phyloP scores from a whole-genome alignment of 2,329 filamentous ascomycete genomes.

The Paramyrothecium roridum region DNA sequence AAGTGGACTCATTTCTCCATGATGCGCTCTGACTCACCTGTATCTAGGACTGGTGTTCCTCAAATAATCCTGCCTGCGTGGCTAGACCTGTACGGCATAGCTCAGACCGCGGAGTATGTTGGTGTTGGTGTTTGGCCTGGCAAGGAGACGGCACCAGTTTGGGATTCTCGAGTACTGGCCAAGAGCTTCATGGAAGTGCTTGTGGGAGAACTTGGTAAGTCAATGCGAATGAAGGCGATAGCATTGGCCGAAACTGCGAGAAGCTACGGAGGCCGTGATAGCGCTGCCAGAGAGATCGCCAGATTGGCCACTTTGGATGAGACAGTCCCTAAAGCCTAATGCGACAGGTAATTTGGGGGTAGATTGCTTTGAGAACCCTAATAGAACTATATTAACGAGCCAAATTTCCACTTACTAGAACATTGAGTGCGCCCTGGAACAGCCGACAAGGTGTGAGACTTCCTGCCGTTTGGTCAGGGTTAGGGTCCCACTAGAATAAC shows the following conservation, averaged over 20 bases:
- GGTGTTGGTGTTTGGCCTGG: slow-evolving; percentile 36
- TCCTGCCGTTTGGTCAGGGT: too few species aligned
- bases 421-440: too few species aligned
- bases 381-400: too few species aligned
- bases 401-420: too few species aligned
- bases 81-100: slow-evolving; percentile 40
- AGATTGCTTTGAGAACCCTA: too few species aligned
- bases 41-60: slow-evolving; percentile 31
- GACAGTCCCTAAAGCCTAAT: too few species aligned
- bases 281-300: too few species aligned
- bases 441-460: too few species aligned
- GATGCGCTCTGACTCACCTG: not conserved
- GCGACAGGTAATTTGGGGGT: too few species aligned
- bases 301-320: too few species aligned
- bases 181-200: slow-evolving; percentile 19
- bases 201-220: slow-evolving; percentile 2
- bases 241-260: not conserved
- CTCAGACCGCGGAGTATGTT: slow-evolving; percentile 34
- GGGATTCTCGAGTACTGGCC: slow-evolving; percentile 17
- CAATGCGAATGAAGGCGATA: slow-evolving; percentile 9
- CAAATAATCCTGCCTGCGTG: slow-evolving; percentile 42
- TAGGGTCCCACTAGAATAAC: too few species aligned
- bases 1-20: not conserved
- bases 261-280: not conserved
- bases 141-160: slow-evolving; percentile 23